phyloP scores from a whole-genome alignment of 2,329 filamentous ascomycete genomes.

The Fusarium agapanthi region DNA sequence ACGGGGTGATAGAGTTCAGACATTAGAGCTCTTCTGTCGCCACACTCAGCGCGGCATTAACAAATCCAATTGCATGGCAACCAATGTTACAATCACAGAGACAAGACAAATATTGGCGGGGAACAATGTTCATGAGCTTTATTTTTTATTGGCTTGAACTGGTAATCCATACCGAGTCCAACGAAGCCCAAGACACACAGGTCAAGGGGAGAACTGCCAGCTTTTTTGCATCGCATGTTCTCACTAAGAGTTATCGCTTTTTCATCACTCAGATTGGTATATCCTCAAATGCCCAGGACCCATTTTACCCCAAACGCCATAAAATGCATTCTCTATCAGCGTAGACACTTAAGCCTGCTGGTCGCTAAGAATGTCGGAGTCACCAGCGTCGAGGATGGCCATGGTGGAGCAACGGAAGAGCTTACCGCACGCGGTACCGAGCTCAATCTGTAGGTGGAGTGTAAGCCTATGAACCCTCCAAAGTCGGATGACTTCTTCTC shows the following conservation, averaged over 20 bases:
- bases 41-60: neutral
- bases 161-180: conserved; percentile 34
- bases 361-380: conserved; percentile 95
- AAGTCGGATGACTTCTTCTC: conserved; percentile 90
- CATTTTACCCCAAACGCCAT: conserved; percentile 57
- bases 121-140: conserved; percentile 49
- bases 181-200: conserved; percentile 39
- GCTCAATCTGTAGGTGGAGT: conserved; percentile 79
- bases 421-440: conserved; percentile 98
- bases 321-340: conserved; percentile 41
- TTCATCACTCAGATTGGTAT: conserved; percentile 50
- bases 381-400: conserved; percentile 95
- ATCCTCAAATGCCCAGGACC: conserved; percentile 48
- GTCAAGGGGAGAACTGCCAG: conserved; percentile 38
- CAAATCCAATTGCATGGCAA: neutral
- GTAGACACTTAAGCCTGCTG: conserved; percentile 65
- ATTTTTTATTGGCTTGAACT: conserved; percentile 48
- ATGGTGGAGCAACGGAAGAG: conserved; percentile 98
- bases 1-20: neutral
- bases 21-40: too few species aligned
- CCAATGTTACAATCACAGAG: neutral
- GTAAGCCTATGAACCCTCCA: conserved; percentile 84
- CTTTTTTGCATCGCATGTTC: conserved; percentile 28
- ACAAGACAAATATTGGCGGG: conserved; percentile 33
- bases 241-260: conserved; percentile 44